phyloP scores from a whole-genome alignment of 106 monocot species.

The Dactylorhiza incarnata region DNA sequence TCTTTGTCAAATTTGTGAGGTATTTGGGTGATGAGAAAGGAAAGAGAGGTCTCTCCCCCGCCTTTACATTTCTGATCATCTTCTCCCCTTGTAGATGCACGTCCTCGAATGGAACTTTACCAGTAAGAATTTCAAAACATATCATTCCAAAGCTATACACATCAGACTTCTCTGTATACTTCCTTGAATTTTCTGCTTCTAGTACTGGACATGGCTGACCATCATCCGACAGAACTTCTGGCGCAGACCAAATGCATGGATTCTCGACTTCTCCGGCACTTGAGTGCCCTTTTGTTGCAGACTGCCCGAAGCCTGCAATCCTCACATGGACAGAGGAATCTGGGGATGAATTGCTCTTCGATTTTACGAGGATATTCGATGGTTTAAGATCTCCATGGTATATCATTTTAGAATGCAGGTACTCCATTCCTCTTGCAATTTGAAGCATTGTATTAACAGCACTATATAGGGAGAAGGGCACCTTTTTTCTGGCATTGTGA shows the following conservation, averaged over 20 bases:
- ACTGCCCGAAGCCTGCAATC: constrained; percentile 29
- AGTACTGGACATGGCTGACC: constrained; percentile 12
- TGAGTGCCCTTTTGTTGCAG: background rate
- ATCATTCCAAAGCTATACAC: constrained; percentile 66
- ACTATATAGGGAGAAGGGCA: too few species aligned
- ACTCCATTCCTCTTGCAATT: too few species aligned
- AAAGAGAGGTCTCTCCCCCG: constrained; percentile 78
- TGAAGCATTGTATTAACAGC: too few species aligned
- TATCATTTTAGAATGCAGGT: too few species aligned
- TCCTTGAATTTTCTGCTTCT: constrained; percentile 8
- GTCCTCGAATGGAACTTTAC: constrained; percentile 47
- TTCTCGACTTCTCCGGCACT: background rate
- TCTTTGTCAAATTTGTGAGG: constrained; percentile 64
- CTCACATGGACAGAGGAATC: constrained; percentile 55
- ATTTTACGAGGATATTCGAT: constrained; percentile 45
- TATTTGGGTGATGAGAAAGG: constrained; percentile 69
- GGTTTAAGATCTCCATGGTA: constrained; percentile 65
- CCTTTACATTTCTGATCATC: constrained; percentile 80
- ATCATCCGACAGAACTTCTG: constrained; percentile 33
- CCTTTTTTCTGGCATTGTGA: too few species aligned
- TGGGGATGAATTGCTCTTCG: constrained; percentile 13
- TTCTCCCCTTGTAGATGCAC: constrained; percentile 43
- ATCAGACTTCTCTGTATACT: constrained; percentile 50
- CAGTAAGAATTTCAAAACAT: constrained; percentile 56
- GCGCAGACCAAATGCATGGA: constrained; percentile 47